Percentiles rank a stretch among this genome's conserved stretches.
Conservation (phyloP, 2,329 filamentous ascomycete species). For the Tolypocladium ovalisporum region DNA sequence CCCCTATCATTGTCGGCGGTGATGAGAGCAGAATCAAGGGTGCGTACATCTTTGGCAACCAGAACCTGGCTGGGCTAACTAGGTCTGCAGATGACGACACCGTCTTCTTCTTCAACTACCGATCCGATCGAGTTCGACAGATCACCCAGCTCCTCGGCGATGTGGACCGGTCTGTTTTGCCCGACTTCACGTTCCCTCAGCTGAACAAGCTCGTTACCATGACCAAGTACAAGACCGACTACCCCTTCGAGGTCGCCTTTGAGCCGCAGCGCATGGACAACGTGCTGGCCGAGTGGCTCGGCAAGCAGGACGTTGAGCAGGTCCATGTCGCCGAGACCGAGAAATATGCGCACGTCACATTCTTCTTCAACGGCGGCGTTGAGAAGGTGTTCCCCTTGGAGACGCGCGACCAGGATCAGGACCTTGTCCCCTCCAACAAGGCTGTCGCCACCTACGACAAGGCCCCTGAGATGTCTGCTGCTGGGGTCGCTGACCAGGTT, state of each 20-base stretch:
- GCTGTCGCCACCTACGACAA: constrained; percentile 86
- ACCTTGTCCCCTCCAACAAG: constrained; percentile 80
- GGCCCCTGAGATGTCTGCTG: constrained; percentile 92
- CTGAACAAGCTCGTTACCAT: constrained; percentile 80
- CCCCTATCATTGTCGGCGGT: constrained; percentile 90
- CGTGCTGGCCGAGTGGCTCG: constrained; percentile 94
- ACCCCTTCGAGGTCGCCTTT: constrained; percentile 85
- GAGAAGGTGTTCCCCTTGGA: constrained; percentile 94
- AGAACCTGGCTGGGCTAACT: constrained; percentile 3
- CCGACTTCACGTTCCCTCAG: constrained; percentile 90
- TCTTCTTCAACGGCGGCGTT: constrained; percentile 99
- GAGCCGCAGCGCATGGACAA: constrained; percentile 93
- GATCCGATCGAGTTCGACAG: constrained; percentile 92
- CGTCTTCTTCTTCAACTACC: constrained; percentile 99
- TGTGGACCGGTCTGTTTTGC: constrained; percentile 79
- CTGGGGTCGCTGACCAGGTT: constrained; percentile 80
- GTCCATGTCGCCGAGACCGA: constrained; percentile 97
- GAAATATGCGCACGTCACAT: constrained; percentile 98
- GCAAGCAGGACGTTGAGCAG: constrained; percentile 81
- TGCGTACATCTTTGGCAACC: constrained; percentile 23
- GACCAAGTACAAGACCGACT: constrained; percentile 97
- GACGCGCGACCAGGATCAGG: constrained; percentile 70
- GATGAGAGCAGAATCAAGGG: constrained; percentile 77
- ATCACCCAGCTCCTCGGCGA: constrained; percentile 89
- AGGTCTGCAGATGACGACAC: constrained; percentile 64